Base-by-base conservation (phyloP, 768 basidiomycete genomes). In the Coprinopsis strossmayeri region DNA sequence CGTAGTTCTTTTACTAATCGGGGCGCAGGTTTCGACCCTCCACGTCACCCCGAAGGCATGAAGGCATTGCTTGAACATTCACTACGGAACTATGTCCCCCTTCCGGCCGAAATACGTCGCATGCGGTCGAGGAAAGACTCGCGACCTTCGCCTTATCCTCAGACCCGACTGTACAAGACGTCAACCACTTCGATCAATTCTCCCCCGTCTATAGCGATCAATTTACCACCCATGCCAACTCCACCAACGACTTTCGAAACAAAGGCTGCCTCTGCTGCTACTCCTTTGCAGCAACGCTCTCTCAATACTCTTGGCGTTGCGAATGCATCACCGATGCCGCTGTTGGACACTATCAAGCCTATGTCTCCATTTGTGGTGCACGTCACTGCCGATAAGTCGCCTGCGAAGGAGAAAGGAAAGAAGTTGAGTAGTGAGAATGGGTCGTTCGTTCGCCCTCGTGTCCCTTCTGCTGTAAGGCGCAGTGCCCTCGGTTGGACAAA, bases 61-160 rank as follows among this genome's bases (percentile, higher is more conserved):
- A 77, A 77, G 54, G 86, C 85, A 0, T 66, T 91, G 48, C 68
- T 90, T 1, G 76, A 86, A 46, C 79, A 87, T 44, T 89, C 87
- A 0, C 67, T 86, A 28, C 73, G 85, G 62, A 84, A 69, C 45
- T 90, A 77, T 45, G 78, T 80, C 0, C 84, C 85, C 3, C 76
- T 90, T n/a, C 81, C 88, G 0, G 81, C 79, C 0, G 85, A 88
- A 43, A 71, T 87, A 17, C 79, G 71, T 44, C 80, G 83, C 15
- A 60, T 74, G 38, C 76, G 84, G 28, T 84, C 83, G 1, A 75
- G 86, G 12, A 87, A 81, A 0, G 73, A 77, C 24, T 89, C 87
- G 23, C 73, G 88, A 15, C 70, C 84, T 0, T 84, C 84, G 3
- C 88, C 87, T 0, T 90, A 91, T 52, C 84, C 87, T 28, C 64